These are phyloP conservation scores for Mortierella polycephala DNA, from an alignment of 371 early-diverging fungal species.

Conservation along the genomic window DNA sequence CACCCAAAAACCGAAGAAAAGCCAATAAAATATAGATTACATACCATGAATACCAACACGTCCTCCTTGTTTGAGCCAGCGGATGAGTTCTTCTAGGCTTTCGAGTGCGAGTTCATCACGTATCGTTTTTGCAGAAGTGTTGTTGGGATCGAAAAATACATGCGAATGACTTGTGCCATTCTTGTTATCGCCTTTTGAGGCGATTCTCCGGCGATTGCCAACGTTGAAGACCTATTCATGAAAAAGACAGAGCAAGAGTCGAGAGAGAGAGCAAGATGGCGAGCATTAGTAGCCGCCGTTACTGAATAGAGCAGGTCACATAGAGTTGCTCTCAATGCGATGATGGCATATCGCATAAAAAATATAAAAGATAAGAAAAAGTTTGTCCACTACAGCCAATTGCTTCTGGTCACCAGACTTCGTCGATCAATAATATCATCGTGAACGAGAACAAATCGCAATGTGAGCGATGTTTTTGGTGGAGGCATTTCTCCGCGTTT, in stretches of 20 bases:
- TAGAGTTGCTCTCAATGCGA: no score
- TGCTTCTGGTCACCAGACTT: no score
- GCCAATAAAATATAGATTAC: background rate
- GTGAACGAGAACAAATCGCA: background rate
- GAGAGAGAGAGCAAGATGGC: no score
- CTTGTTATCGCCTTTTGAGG: constrained; percentile 53
- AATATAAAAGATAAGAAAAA: background rate
- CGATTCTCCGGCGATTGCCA: constrained; percentile 81
- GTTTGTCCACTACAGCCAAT: background rate
- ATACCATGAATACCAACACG: constrained; percentile 84
- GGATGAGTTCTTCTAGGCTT: constrained; percentile 81
- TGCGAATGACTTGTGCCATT: constrained; percentile 60
- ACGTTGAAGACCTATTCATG: constrained; percentile 81
- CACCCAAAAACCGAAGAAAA: background rate
- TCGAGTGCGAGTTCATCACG: constrained; percentile 83
- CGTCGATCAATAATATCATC: background rate
- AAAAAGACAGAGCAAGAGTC: no score
- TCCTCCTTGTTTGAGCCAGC: constrained; percentile 80
- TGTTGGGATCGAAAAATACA: constrained; percentile 83
- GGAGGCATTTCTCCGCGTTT: constrained; percentile 5
- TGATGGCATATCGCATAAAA: no score
- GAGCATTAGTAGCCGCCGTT: no score
- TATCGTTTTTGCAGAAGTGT: constrained; percentile 70
- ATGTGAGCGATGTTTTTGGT: background rate
- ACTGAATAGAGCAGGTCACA: no score